These are phyloP conservation scores for Mucor irregularis DNA, from an alignment of 371 early-diverging fungal species.

Conservation along the genomic window DNA sequence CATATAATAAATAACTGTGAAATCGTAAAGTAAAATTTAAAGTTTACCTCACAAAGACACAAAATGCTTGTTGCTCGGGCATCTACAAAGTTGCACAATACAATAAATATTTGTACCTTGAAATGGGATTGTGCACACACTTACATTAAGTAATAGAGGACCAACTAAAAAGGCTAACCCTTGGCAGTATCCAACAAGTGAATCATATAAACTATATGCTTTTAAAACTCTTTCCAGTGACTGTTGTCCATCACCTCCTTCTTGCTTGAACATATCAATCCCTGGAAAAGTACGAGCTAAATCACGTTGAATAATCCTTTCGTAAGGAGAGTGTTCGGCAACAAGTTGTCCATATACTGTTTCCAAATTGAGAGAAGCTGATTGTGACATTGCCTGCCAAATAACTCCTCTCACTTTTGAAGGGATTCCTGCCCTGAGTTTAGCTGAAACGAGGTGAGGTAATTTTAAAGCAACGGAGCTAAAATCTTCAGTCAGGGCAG, in stretches of 20 bases:
- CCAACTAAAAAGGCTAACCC: constrained; percentile 95
- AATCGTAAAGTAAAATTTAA: constrained; percentile 11
- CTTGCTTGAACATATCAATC: constrained; percentile 82
- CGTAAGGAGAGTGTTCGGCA: constrained; percentile 78
- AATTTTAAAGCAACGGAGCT: constrained; percentile 58
- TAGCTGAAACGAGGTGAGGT: constrained; percentile 65
- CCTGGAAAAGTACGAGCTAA: constrained; percentile 91
- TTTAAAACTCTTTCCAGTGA: constrained; percentile 81
- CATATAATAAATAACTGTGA: constrained; percentile 32
- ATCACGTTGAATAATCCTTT: constrained; percentile 89
- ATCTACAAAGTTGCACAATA: constrained; percentile 46
- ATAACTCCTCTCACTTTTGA: constrained; percentile 84
- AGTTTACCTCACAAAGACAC: constrained; percentile 73
- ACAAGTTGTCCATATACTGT: constrained; percentile 83
- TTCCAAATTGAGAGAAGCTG: constrained; percentile 76
- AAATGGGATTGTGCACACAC: constrained; percentile 1
- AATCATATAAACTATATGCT: constrained; percentile 90
- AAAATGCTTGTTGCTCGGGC: constrained; percentile 92
- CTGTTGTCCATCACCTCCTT: constrained; percentile 85
- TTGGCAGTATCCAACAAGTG: constrained; percentile 95
- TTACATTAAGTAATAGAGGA: constrained; percentile 87
- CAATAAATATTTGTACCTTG: no score
- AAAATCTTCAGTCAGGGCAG: constrained; percentile 84
- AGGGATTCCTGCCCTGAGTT: constrained; percentile 85
- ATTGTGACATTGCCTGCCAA: constrained; percentile 91